A percentile compares a stretch with the other conserved stretches of the same genome.
Conservation (phyloP, 176 grass and related monocot species). For the Carex kokanica region DNA sequence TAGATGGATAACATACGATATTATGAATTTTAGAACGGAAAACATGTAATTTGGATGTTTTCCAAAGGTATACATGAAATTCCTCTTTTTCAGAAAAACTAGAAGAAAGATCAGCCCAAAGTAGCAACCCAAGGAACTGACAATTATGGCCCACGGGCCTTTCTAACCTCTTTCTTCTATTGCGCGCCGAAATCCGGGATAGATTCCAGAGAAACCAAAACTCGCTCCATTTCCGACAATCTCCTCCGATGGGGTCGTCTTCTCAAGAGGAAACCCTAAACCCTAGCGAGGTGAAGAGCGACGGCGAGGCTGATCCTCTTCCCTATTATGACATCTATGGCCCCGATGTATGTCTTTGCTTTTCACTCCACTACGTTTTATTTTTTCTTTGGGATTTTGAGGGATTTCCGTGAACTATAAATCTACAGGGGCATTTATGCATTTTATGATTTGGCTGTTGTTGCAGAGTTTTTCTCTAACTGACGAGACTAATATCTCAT, state of each 20-base stretch:
- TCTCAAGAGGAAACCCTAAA: conserved; percentile 19
- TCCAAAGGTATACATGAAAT: too few species aligned
- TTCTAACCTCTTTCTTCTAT: not conserved
- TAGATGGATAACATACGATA: too few species aligned
- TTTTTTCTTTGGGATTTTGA: not conserved
- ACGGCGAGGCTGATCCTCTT: not conserved
- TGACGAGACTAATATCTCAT: not conserved
- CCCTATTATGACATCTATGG: conserved; percentile 63
- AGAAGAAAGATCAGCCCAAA: not conserved
- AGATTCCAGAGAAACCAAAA: not conserved
- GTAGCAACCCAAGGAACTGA: not conserved
- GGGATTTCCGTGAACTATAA: not conserved
- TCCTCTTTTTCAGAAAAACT: not conserved
- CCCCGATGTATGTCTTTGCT: not conserved
- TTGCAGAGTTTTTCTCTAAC: not conserved
- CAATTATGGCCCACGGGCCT: not conserved
- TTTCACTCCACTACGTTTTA: not conserved
- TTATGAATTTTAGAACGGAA: too few species aligned
- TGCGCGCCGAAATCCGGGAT: not conserved
- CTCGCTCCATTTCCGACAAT: conserved; percentile 1
- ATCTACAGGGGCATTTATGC: not conserved
- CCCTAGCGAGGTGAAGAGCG: conserved; percentile 20
- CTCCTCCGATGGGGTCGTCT: conserved; percentile 25
- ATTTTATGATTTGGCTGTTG: not conserved
- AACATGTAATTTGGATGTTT: too few species aligned